phyloP scores from a whole-genome alignment of 352 stramenopile genomes.

The Hyaloperonospora arabidopsidis region DNA sequence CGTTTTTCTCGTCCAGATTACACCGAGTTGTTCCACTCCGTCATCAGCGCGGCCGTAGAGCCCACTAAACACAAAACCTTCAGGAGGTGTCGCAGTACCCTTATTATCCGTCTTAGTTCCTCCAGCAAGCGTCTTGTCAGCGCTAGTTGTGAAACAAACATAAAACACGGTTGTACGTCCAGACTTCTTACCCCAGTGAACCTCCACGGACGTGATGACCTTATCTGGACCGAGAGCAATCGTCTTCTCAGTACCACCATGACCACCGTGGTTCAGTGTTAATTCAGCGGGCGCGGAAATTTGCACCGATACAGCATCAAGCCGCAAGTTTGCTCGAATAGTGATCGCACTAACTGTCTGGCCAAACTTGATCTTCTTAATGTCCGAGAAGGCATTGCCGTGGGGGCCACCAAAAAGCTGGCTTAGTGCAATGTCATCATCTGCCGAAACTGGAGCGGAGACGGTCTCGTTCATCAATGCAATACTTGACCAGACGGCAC shows the following conservation, averaged over 20 bases:
- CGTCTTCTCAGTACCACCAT: conserved; percentile 27
- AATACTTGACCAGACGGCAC: conserved; percentile 22
- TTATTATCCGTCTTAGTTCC: conserved; percentile 22
- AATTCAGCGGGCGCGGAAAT: conserved; percentile 11
- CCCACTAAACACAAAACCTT: conserved; percentile 19
- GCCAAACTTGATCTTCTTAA: conserved; percentile 17
- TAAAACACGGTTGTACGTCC: conserved; percentile 38
- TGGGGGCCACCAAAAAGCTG: conserved; percentile 18
- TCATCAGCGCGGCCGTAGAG: conserved; percentile 19
- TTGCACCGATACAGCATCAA: conserved; percentile 38
- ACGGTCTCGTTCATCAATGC: conserved; percentile 16
- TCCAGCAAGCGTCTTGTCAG: conserved; percentile 20
- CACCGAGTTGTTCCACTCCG: conserved; percentile 22
- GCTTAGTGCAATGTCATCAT: conserved; percentile 18
- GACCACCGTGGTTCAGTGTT: conserved; percentile 33
- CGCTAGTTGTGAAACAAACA: conserved; percentile 34
- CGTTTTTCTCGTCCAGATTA: conserved; percentile 22
- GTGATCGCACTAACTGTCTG: conserved; percentile 14
- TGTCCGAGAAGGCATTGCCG: conserved; percentile 21
- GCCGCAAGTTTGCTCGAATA: conserved; percentile 16
- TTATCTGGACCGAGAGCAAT: conserved; percentile 29
- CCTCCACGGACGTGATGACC: conserved; percentile 26
- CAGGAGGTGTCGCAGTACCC: conserved; percentile 7
- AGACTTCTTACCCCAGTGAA: conserved; percentile 40
- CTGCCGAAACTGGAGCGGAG: not conserved